Evolutionary conservation across 225 moss, liverwort and hornwort genomes (phyloP).

Genomic region (Bryoerythrophyllum caledonicum): DNA sequence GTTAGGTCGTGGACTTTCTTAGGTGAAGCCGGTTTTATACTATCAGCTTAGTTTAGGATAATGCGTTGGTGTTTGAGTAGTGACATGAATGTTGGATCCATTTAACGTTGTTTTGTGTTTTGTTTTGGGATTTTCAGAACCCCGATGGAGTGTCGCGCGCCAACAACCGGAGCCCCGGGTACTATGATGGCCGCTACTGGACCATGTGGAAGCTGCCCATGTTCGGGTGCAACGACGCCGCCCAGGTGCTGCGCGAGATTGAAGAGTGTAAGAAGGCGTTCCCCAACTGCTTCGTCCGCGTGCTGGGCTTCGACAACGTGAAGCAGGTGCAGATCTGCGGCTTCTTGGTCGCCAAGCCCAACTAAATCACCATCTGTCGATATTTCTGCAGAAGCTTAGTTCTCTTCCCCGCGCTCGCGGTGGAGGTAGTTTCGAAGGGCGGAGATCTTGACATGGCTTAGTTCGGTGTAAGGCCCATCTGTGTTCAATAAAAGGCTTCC

Average conservation of each 20-base stretch:
- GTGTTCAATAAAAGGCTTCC: constrained; percentile 17
- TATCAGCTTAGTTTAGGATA: too few relatives aligned
- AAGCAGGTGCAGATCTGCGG: constrained; percentile 64
- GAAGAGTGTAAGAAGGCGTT: constrained; percentile 49
- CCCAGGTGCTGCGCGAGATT: constrained; percentile 54
- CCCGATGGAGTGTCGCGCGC: background rate
- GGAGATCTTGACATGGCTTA: background rate
- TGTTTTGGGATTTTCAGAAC: too few relatives aligned
- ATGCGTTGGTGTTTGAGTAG: too few relatives aligned
- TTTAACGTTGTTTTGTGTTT: too few relatives aligned
- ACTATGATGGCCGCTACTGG: constrained; percentile 41
- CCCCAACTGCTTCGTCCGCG: constrained; percentile 48
- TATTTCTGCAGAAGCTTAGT: constrained; percentile 17
- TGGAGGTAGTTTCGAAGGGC: constrained; percentile 3
- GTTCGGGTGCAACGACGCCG: constrained; percentile 42
- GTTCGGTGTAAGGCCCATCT: background rate
- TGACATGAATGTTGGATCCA: too few relatives aligned
- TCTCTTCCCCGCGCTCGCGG: background rate
- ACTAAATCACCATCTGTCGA: constrained; percentile 24
- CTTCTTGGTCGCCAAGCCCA: constrained; percentile 49
- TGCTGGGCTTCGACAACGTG: constrained; percentile 56
- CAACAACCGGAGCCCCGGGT: constrained; percentile 37
- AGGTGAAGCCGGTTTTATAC: too few relatives aligned
- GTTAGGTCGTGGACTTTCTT: too few relatives aligned
- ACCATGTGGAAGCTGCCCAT: constrained; percentile 44